phyloP scores from a whole-genome alignment of 495 filamentous ascomycete genomes.

The Podospora sp. region DNA sequence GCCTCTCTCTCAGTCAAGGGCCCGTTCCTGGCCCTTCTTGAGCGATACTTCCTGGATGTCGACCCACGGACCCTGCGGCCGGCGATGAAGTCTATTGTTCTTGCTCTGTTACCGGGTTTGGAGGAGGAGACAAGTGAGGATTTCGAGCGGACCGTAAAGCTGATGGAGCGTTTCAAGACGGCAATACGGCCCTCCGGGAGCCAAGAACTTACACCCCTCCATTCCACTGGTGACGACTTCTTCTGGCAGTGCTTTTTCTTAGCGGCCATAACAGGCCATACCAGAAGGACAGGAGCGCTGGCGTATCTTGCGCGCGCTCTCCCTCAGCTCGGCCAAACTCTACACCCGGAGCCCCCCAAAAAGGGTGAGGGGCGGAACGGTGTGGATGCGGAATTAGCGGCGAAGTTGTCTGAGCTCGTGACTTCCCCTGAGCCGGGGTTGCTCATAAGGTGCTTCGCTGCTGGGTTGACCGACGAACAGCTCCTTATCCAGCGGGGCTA shows the following conservation, averaged over 20 bases:
- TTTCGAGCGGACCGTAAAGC: conserved; percentile 81
- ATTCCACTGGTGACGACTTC: conserved; percentile 72
- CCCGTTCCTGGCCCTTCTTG: conserved; percentile 78
- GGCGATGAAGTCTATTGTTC: conserved; percentile 82
- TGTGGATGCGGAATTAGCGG: conserved; percentile 33
- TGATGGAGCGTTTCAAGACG: conserved; percentile 76
- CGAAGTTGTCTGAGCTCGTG: conserved; percentile 68
- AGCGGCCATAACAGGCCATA: conserved; percentile 84
- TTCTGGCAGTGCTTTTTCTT: conserved; percentile 99
- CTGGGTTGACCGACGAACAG: conserved; percentile 87
- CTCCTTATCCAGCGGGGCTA: conserved; percentile 91
- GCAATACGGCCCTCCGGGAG: conserved; percentile 57
- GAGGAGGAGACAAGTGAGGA: conserved; percentile 98
- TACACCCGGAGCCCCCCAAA: conserved; percentile 31
- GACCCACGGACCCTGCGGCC: conserved; percentile 73
- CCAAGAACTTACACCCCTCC: conserved; percentile 53
- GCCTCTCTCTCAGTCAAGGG: conserved; percentile 88
- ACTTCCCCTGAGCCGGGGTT: conserved; percentile 92
- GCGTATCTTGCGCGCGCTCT: conserved; percentile 81
- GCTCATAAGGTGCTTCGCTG: conserved; percentile 85
- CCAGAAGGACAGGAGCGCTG: conserved; percentile 79
- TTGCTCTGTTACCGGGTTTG: conserved; percentile 84
- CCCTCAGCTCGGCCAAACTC: conserved; percentile 64
- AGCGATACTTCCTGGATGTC: conserved; percentile 73
- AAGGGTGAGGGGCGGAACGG: conserved; percentile 22